These are phyloP conservation scores for Sphagnum tenellum DNA, from an alignment of 225 moss, liverwort and hornwort genomes.

Conservation along the genomic window DNA sequence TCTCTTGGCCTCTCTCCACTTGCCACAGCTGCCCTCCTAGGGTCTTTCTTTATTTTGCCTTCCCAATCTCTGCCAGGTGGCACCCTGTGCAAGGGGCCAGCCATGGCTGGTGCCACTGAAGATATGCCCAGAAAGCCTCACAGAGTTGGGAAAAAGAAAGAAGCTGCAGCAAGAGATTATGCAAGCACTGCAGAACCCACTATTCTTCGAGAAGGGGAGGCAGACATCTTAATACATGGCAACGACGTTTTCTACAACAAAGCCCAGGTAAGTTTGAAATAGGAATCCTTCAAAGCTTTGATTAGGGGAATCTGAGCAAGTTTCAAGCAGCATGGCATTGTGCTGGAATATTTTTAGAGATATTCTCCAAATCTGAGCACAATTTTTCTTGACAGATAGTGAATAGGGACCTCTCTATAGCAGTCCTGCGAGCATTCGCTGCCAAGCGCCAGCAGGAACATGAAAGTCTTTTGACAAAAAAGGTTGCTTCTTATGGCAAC, in stretches of 20 bases:
- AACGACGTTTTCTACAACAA: slow-evolving; percentile 98
- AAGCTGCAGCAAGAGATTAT: slow-evolving; percentile 19
- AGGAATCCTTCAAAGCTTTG: background rate
- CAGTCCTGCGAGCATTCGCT: slow-evolving; percentile 73
- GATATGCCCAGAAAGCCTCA: slow-evolving; percentile 24
- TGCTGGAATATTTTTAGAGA: background rate
- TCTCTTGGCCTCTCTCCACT: too few relatives aligned
- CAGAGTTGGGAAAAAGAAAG: slow-evolving; percentile 50
- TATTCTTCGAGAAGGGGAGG: slow-evolving; percentile 84
- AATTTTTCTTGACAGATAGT: slow-evolving; percentile 47
- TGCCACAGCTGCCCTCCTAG: too few relatives aligned
- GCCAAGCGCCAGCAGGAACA: slow-evolving; percentile 70
- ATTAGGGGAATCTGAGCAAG: too few relatives aligned
- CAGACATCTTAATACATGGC: slow-evolving; percentile 86
- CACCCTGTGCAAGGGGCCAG: background rate
- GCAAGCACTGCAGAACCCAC: slow-evolving; percentile 23
- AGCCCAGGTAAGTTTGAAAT: slow-evolving; percentile 59
- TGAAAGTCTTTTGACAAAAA: slow-evolving; percentile 34
- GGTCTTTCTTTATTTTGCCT: too few relatives aligned
- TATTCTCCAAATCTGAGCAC: background rate
- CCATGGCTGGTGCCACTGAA: slow-evolving; percentile 17
- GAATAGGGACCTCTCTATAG: slow-evolving; percentile 90
- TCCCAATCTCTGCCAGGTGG: too few relatives aligned
- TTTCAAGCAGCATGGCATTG: background rate
- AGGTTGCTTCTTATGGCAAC: slow-evolving; percentile 16